These are phyloP conservation scores for Ascochyta rabiei DNA, from an alignment of 2,329 filamentous ascomycete genomes.

Conservation along the genomic window DNA sequence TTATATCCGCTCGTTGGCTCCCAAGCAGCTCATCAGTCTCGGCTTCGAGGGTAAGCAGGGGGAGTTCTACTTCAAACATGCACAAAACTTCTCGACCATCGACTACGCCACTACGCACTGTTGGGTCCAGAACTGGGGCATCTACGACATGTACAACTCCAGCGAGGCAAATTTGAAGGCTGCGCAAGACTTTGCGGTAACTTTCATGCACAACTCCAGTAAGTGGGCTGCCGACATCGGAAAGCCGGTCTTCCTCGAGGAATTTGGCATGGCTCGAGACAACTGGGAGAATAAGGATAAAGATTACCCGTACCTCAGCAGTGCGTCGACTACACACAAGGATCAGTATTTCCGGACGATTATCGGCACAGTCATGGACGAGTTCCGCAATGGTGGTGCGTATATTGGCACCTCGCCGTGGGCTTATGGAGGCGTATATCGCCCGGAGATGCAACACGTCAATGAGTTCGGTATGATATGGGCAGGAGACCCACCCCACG, in stretches of 20 bases:
- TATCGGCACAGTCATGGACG: conserved; percentile 44
- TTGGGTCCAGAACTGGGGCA: conserved; percentile 51
- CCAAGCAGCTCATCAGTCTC: conserved; percentile 48
- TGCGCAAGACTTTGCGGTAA: conserved; percentile 45
- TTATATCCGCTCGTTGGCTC: conserved; percentile 46
- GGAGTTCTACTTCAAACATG: conserved; percentile 48
- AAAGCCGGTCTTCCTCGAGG: conserved; percentile 49
- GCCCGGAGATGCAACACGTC: conserved; percentile 47
- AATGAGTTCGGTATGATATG: conserved; percentile 51
- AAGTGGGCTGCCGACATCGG: conserved; percentile 46
- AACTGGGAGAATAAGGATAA: conserved; percentile 48
- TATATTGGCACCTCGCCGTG: conserved; percentile 49
- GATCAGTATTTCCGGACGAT: conserved; percentile 49
- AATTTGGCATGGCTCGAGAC: conserved; percentile 50
- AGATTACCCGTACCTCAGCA: conserved; percentile 47
- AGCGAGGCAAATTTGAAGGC: conserved; percentile 37
- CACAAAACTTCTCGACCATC: conserved; percentile 45
- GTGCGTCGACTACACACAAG: conserved; percentile 45
- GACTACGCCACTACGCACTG: conserved; percentile 50
- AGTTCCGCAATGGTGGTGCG: conserved; percentile 43
- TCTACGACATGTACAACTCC: conserved; percentile 49
- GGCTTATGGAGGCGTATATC: conserved; percentile 50
- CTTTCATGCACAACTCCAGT: conserved; percentile 44
- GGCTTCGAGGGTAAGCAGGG: conserved; percentile 50
- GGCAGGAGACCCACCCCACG: conserved; percentile 51